Percentiles rank a stretch among this genome's conserved stretches.
Conservation (phyloP, 768 basidiomycete species). For the Suillus subalutaceus region DNA sequence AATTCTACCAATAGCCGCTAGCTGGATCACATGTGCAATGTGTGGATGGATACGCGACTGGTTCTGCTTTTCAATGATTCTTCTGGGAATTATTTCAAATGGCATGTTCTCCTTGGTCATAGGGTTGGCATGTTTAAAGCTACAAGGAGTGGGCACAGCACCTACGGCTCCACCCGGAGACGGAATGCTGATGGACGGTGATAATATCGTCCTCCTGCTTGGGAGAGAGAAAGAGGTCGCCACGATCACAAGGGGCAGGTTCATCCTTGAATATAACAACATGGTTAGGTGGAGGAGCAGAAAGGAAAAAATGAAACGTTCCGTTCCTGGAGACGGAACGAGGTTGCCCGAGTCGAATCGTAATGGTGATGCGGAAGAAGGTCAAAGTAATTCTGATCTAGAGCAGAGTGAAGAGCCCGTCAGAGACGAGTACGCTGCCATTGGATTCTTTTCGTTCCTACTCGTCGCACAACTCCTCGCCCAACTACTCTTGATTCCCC, state of each 20-base stretch:
- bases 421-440: constrained; percentile 14
- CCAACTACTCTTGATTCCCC: constrained; percentile 38
- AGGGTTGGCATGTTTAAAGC: constrained; percentile 15
- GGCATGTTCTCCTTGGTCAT: constrained; percentile 20
- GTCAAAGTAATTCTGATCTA: not conserved
- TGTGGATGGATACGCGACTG: constrained; percentile 22
- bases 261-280: constrained; percentile 25
- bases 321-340: not conserved
- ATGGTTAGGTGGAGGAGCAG: not conserved
- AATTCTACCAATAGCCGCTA: constrained; percentile 15
- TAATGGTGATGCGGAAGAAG: constrained; percentile 8
- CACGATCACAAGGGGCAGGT: constrained; percentile 20
- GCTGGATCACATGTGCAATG: constrained; percentile 13
- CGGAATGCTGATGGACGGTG: constrained; percentile 20
- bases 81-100: constrained; percentile 23
- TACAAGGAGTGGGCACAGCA: constrained; percentile 19
- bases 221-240: constrained; percentile 19
- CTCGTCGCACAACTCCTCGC: constrained; percentile 34
- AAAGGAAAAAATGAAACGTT: not conserved
- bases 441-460: constrained; percentile 33
- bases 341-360: not conserved
- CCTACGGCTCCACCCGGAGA: constrained; percentile 31
- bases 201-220: constrained; percentile 18
- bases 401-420: not conserved
- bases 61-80: constrained; percentile 24